Base-by-base conservation (phyloP, 768 basidiomycete species). In the Kwoniella europaea region DNA sequence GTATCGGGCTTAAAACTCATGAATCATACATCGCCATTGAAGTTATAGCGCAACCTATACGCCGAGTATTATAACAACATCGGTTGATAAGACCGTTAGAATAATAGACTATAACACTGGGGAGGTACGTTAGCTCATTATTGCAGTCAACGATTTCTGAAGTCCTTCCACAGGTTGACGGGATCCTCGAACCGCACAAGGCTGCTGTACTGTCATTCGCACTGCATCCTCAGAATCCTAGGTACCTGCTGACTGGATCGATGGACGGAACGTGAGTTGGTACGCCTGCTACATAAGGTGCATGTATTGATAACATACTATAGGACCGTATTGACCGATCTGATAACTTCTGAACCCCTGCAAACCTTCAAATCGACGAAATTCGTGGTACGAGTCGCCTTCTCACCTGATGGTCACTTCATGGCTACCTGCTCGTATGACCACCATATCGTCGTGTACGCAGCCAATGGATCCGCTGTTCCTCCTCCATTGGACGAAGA, bases 191-290 rank as follows among this genome's bases (percentile, higher is more conserved):
- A 60, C 79, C 77, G 1, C 79, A 81, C 67, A 74, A 73, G 62
- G 82, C 82, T 7, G 81, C 82, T 5, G 72, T 83, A 1, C 57
- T 83, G 13, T 68, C 65, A 16, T 79, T 82, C 50, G 78, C 76
- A 2, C 22, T 78, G 4, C 82, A 83, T 62, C 81, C 82, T 10
- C 55, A 56, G 10, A 73, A 74, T 29, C 63, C 70, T 16, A 70
- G 82, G 13, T 83, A 83, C 46, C 69, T 83, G 35, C 46, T 83
- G 41, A 81, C 82, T 1, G 79, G 79, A 13, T 82, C 76, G 46
- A 84, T 74, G 83, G 82, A 75, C 64, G 81, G 75, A 63, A 81
- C 79, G 84, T 84, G 66, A 71, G 82, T 76, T 3, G 55, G 55
- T 22, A 10, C 24, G 24, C 12, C 15, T 15, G 5, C 18, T 15